Evolutionary conservation across 2,329 filamentous ascomycete genomes (phyloP), one percentile per base, ranked within the genome.

Genomic region (Ophiosphaerella narmari): DNA sequence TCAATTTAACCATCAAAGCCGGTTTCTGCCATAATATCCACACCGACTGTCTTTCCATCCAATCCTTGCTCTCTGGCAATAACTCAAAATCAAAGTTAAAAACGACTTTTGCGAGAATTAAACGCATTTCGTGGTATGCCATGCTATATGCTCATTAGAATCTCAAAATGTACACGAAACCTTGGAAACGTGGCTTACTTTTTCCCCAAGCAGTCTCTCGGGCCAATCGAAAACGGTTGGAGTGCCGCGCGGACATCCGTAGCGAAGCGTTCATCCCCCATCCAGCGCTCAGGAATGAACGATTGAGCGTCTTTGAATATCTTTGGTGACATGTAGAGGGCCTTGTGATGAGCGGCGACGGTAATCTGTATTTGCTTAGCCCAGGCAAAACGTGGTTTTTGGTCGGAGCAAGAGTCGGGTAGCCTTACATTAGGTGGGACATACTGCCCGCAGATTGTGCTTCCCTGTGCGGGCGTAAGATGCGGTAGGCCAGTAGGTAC

Each of bases 21-120:
- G 16, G 52, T 35, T 71, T 68, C 49, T 64, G 47, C 72, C 72
- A 74, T 3, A 71, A 53, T 7, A 52, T 57, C 31, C 60, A 74
- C 6, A 58, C 55, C n/a, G 60, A 48, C 48, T 72, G 70, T 2
- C 9, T 29, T 11, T 64, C 43, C 7, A 43, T 21, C 51, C 52
- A 57, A 13, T 36, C 24, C n/a, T 46, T 38, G 14, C 33, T 38
- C 32, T 50, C 46, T 2, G 33, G 34, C 6, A 23, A 9, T 6
- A 55, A 29, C n/a, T 39, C 38, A 9, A 64, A 21, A 45, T 65
- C 54, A 33, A 57, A 65, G 18, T 58, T 41, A 37, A 36, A 63
- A 4, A 62, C 12, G 4, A 65, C 49, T 26, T 57, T 50, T 4
- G 50, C 38, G 14, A 65, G 54, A 18, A 65, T 48, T 12, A 65